Evolutionary conservation across 176 grass and related monocot genomes (phyloP), one percentile per base, ranked within the genome.

Genomic region (Ensete glaucum): DNA sequence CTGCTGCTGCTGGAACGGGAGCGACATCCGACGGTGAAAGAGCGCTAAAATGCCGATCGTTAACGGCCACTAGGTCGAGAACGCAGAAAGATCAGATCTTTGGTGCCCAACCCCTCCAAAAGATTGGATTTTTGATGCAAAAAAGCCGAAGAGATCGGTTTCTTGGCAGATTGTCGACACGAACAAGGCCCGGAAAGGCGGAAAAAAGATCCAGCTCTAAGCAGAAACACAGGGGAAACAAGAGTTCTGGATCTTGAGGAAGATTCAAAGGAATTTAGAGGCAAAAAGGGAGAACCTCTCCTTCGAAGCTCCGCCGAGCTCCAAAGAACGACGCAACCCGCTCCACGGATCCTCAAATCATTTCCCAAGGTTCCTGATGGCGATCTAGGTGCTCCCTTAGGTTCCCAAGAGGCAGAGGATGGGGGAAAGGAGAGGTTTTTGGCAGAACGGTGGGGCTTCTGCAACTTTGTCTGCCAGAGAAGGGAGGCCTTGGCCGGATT

Each of bases 1-100:
- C 34, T 25, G 67, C 71, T 73, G 83, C 20, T 21, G 82, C 68
- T 13, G 74, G 68, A 70, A 50, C 19, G 80, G 83, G 22, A 78
- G 83, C 74, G 80, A 83, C 89, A 91, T 91, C 66, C 80, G 53
- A 23, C 19, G 22, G 25, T 20, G 27, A 27, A 26, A 11, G 13
- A 9, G 24, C 53, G 52, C 52, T 25, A 73, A 56, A 56, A 49
- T 13, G 14, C 13, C 52, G 24, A 29, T 15, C 13, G 57, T 74
- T 54, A 9, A 27, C 21, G 8, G 21, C 23, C 27, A 17, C 9
- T 27, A 19, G 23, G 1, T 24, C 20, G 25, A 52, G 65, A 72
- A 24, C 69, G 22, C 16, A 15, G 53, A 52, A 72, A 72, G 50
- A 53, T 72, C 17, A 43, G 26, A 34, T 67, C 64, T 67, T 67